phyloP scores from a whole-genome alignment of 169 alveolate genomes.

The Cryptosporidium ubiquitum region DNA sequence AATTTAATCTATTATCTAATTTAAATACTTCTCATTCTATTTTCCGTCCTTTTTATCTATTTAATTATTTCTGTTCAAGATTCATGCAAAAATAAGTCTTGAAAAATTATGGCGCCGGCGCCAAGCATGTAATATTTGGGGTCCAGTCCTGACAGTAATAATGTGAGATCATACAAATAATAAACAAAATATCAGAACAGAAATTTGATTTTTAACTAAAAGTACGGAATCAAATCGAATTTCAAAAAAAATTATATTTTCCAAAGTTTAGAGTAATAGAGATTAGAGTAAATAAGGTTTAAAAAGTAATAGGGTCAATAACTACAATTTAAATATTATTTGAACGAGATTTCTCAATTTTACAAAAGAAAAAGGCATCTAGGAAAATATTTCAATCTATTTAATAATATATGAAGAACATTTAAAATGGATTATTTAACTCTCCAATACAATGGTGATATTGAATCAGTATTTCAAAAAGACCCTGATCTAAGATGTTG shows the following conservation, averaged over 20 bases:
- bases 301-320: not conserved
- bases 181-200: not conserved
- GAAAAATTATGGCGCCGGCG: constrained; percentile 36
- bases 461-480: not conserved
- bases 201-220: not conserved
- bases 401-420: not conserved
- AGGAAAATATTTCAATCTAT: not conserved
- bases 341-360: not conserved
- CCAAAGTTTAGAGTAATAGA: not conserved
- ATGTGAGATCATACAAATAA: constrained; percentile 4
- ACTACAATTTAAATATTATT: no score
- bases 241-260: no score
- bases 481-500: constrained; percentile 38
- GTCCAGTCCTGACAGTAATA: constrained; percentile 36
- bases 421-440: not conserved
- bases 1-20: no score
- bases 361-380: not conserved
- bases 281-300: not conserved
- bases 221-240: not conserved
- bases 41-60: not conserved
- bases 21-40: no score
- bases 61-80: not conserved
- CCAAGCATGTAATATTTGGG: constrained; percentile 49
- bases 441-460: not conserved
- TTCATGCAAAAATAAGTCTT: constrained; percentile 21